A percentile compares a stretch with the other conserved stretches of the same genome.
These are phyloP conservation scores for Citrus medica DNA, from an alignment of 345 rosid species.

Conservation along the genomic window DNA sequence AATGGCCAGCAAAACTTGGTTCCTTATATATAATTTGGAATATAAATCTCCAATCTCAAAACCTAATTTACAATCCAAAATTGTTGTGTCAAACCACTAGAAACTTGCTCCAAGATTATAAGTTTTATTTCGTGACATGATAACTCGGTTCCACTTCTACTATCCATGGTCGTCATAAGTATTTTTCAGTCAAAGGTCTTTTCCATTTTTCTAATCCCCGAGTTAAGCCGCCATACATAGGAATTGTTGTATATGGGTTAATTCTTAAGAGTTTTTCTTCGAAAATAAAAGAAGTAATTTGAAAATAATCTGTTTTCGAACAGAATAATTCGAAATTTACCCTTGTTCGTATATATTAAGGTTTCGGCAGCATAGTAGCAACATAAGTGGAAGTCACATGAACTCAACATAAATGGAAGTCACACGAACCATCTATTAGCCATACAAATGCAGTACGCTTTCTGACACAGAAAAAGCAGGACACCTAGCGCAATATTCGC, in stretches of 20 bases:
- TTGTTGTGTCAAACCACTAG: not conserved
- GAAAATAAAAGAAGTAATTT: too few relatives aligned
- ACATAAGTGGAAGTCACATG: not conserved
- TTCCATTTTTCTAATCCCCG: not conserved
- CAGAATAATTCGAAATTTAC: too few relatives aligned
- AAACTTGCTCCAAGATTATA: not conserved
- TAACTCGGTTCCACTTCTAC: too few relatives aligned
- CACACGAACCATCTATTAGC: not conserved
- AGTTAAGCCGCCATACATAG: not conserved
- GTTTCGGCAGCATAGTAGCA: not conserved
- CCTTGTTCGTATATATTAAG: not conserved
- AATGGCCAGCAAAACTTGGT: not conserved
- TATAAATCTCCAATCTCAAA: not conserved
- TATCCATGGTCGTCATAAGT: too few relatives aligned
- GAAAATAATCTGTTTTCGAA: too few relatives aligned
- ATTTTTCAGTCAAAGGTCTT: too few relatives aligned
- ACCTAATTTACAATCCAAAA: not conserved
- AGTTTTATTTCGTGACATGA: too few relatives aligned
- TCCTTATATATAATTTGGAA: not conserved
- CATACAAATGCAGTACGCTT: too few relatives aligned
- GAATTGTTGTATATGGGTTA: not conserved
- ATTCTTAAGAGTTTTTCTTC: too few relatives aligned
- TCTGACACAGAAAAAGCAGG: too few relatives aligned
- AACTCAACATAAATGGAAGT: not conserved
- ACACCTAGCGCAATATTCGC: not conserved